Evolutionary conservation across 78 protist species (phyloP).

Genomic region (Thecamonas trahens): DNA sequence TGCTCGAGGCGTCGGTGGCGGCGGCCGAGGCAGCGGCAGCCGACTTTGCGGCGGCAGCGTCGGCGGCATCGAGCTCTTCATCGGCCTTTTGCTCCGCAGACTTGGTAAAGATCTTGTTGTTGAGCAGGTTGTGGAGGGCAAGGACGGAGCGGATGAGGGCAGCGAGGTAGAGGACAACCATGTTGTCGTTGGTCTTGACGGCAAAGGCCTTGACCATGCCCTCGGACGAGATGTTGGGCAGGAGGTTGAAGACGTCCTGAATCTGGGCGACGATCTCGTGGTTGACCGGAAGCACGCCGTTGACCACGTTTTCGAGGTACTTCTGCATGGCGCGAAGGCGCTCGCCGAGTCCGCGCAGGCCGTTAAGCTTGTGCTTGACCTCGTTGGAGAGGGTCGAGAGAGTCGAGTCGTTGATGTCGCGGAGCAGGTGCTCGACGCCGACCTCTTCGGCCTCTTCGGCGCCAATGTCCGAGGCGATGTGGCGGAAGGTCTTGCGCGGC

Average conservation of each 20-base stretch:
- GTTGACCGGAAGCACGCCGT: constrained; percentile 68
- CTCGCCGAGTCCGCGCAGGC: constrained; percentile 52
- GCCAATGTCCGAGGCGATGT: constrained; percentile 81
- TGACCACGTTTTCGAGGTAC: constrained; percentile 4
- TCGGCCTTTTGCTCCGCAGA: no score
- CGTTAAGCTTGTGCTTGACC: constrained; percentile 47
- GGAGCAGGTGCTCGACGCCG: constrained; percentile 96
- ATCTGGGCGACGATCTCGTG: constrained; percentile 72
- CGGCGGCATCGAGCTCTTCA: no score
- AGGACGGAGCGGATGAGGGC: constrained; percentile 82
- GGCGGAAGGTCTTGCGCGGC: constrained; percentile 64
- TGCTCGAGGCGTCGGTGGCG: no score
- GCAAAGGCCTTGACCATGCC: constrained; percentile 52
- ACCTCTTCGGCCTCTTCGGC: constrained; percentile 92
- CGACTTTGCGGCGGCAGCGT: no score
- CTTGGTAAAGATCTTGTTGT: constrained; percentile 90
- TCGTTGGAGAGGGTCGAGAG: constrained; percentile 60
- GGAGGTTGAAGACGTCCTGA: constrained; percentile 89
- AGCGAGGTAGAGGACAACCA: constrained; percentile 81
- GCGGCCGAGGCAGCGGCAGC: no score
- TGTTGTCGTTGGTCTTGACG: constrained; percentile 73
- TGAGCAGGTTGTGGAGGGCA: constrained; percentile 89
- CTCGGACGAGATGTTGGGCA: constrained; percentile 66
- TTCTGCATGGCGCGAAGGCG: constrained; percentile 36
- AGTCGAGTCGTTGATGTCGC: constrained; percentile 84